Conservation (phyloP, 31 red algal genomes). For the Odonthalia washingtoniensis region DNA sequence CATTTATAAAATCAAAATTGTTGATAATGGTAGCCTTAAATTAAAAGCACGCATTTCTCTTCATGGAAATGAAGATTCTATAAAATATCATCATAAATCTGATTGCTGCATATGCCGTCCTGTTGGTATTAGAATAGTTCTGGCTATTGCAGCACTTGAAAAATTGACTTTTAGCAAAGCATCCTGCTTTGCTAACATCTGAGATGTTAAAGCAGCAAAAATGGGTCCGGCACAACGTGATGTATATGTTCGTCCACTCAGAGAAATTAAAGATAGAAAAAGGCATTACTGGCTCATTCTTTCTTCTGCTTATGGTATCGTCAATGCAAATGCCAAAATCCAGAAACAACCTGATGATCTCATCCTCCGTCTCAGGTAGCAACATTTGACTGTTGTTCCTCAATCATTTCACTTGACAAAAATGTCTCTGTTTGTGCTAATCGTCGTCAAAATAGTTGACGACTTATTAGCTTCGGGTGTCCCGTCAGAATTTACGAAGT, state of each 20-base stretch:
- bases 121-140: slow-evolving; percentile 28
- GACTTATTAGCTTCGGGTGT: neutral
- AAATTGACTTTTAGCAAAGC: slow-evolving; percentile 11
- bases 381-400: neutral
- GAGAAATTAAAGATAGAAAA: neutral
- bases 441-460: neutral
- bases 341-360: slow-evolving; percentile 10
- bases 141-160: slow-evolving; percentile 10
- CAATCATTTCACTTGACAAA: neutral
- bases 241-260: slow-evolving; percentile 8
- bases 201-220: slow-evolving; percentile 31
- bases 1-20: slow-evolving; percentile 37
- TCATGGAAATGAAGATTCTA: slow-evolving; percentile 44
- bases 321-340: neutral
- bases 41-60: neutral
- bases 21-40: slow-evolving; percentile 28
- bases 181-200: too few relatives aligned
- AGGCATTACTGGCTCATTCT: slow-evolving; percentile 11
- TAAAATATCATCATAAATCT: slow-evolving; percentile 1
- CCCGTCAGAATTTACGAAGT: neutral
- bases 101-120: slow-evolving; percentile 13
- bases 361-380: neutral
- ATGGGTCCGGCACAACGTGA: slow-evolving; percentile 20
- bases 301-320: slow-evolving; percentile 4
- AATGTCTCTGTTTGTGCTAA: neutral